These are phyloP conservation scores for Calamus simplicifolius DNA, from an alignment of 176 grass and related monocot genomes.

Conservation along the genomic window DNA sequence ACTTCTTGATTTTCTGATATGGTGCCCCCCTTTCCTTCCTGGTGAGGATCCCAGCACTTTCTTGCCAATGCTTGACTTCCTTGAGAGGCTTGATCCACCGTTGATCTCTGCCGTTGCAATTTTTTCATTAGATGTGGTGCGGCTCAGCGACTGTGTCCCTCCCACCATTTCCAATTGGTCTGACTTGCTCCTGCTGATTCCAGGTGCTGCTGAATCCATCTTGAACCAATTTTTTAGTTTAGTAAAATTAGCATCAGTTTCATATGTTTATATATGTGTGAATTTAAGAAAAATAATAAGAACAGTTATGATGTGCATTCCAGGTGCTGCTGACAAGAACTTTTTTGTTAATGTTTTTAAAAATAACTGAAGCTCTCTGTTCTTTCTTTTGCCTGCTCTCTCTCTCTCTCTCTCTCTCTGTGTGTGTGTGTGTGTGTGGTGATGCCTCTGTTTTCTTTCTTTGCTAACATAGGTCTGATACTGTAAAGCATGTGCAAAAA, in stretches of 20 bases:
- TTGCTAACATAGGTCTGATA: too few relatives aligned
- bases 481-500: too few relatives aligned
- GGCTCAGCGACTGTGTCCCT: slow-evolving; percentile 42
- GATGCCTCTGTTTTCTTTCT: too few relatives aligned
- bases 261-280: not conserved
- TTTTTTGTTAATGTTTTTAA: too few relatives aligned
- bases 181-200: slow-evolving; percentile 47
- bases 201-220: slow-evolving; percentile 5
- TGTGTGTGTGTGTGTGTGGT: too few relatives aligned
- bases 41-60: slow-evolving; percentile 27
- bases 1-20: slow-evolving; percentile 80
- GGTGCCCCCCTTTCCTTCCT: slow-evolving; percentile 22
- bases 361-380: too few relatives aligned
- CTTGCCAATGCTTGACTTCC: slow-evolving; percentile 54
- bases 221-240: not conserved
- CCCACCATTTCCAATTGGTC: slow-evolving; percentile 42
- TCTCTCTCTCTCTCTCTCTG: too few relatives aligned
- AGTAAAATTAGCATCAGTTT: not conserved
- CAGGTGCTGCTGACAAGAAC: too few relatives aligned
- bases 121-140: slow-evolving; percentile 66
- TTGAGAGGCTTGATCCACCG: slow-evolving; percentile 13
- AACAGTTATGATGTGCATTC: too few relatives aligned
- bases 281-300: too few relatives aligned
- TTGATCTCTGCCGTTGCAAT: slow-evolving; percentile 33
- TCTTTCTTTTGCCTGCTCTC: too few relatives aligned